These are phyloP conservation scores for Beverwykella pulmonaria DNA, from an alignment of 495 filamentous ascomycete species.

Conservation along the genomic window DNA sequence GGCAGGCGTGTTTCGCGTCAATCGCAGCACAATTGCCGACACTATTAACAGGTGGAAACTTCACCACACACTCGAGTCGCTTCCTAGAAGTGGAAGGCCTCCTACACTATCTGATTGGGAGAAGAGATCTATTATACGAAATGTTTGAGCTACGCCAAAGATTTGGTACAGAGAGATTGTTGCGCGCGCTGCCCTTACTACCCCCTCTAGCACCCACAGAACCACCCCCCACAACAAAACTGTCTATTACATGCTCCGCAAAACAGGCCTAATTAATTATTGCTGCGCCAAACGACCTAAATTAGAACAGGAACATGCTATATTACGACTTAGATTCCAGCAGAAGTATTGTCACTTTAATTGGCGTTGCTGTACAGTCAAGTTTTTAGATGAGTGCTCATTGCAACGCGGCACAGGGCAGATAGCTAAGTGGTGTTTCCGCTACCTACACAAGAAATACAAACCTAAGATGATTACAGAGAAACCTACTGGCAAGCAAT, in stretches of 20 bases:
- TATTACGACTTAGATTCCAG: neutral
- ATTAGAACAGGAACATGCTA: neutral
- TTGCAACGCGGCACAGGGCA: neutral
- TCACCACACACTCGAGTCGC: neutral
- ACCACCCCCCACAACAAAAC: too few relatives aligned
- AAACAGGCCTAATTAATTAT: neutral
- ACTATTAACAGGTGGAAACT: neutral
- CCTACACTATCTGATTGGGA: neutral
- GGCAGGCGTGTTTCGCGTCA: neutral
- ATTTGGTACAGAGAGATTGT: neutral
- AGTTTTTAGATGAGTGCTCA: constrained; percentile 26
- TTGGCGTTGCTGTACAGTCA: neutral
- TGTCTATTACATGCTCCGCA: neutral
- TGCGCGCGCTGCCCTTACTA: neutral
- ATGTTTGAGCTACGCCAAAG: neutral
- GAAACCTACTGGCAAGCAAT: neutral
- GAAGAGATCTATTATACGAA: neutral
- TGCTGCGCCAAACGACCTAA: neutral
- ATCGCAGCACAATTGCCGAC: neutral
- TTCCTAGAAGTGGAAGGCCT: neutral
- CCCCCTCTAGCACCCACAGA: neutral
- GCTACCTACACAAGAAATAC: too few relatives aligned
- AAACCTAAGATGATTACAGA: too few relatives aligned
- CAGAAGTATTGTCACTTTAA: constrained; percentile 1
- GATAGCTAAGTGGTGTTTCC: too few relatives aligned